Evolutionary conservation across 805 yeast species (phyloP).

Genomic region (Isabelozyma heimii): DNA sequence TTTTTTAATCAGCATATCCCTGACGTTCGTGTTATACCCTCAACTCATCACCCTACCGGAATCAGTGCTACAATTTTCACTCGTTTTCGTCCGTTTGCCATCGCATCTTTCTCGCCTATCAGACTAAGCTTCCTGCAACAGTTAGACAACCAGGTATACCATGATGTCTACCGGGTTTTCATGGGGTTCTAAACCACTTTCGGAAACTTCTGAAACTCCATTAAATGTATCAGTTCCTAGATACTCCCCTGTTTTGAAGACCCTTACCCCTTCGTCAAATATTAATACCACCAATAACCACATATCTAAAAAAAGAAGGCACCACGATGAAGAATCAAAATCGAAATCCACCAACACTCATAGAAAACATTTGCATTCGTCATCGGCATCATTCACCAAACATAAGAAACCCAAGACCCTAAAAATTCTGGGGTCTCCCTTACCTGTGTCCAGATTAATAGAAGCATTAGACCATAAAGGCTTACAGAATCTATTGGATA

Average conservation of each 20-base stretch:
- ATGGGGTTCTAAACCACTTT: conserved; percentile 3
- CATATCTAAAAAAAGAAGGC: conserved; percentile 11
- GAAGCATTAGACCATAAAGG: conserved; percentile 64
- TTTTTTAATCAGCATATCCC: too few relatives aligned
- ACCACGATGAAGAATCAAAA: conserved; percentile 8
- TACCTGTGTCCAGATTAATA: conserved; percentile 62
- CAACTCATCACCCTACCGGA: too few relatives aligned
- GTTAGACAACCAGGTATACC: not conserved
- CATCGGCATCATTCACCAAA: conserved; percentile 6
- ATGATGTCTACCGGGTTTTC: conserved; percentile 8
- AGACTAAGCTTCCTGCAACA: too few relatives aligned
- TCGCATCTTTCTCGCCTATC: not conserved
- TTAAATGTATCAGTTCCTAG: conserved; percentile 4
- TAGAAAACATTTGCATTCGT: not conserved
- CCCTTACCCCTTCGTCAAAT: not conserved
- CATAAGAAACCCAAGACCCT: conserved; percentile 38
- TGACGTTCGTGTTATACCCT: too few relatives aligned
- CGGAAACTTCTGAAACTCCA: not conserved
- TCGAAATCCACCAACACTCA: conserved; percentile 1
- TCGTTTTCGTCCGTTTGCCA: not conserved
- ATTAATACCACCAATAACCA: not conserved
- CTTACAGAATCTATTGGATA: conserved; percentile 50
- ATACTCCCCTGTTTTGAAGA: conserved; percentile 6
- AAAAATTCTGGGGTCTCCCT: conserved; percentile 51
- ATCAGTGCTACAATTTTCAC: too few relatives aligned